phyloP scores from a whole-genome alignment of 208 protist species.

The Leishmania guyanensis region DNA sequence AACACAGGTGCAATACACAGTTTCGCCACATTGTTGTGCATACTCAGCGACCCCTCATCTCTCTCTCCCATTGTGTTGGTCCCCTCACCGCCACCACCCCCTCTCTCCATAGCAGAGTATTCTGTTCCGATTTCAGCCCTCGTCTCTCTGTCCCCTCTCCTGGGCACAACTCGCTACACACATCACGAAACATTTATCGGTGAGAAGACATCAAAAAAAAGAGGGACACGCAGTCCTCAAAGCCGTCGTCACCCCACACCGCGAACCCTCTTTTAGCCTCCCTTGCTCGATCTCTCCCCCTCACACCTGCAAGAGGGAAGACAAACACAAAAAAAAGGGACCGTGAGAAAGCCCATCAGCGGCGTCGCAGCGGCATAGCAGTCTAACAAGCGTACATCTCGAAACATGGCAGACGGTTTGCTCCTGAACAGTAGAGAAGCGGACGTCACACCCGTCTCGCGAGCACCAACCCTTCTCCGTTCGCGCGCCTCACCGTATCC shows the following conservation, averaged over 20 bases:
- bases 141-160: background rate
- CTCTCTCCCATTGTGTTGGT: background rate
- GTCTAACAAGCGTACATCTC: background rate
- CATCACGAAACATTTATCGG: background rate
- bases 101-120: background rate
- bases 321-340: background rate
- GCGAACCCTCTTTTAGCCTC: background rate
- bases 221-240: background rate
- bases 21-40: background rate
- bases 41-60: background rate
- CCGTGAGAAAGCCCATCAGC: background rate
- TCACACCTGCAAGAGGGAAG: background rate
- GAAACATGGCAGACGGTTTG: background rate
- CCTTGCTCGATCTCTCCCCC: background rate
- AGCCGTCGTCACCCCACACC: background rate
- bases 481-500: background rate
- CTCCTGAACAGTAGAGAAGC: background rate
- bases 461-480: background rate
- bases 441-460: background rate
- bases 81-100: background rate
- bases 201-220: constrained; percentile 2
- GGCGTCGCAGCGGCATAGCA: constrained; percentile 10
- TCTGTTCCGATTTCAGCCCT: background rate
- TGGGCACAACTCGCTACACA: background rate
- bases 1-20: background rate